phyloP scores from a whole-genome alignment of 495 filamentous ascomycete species.

The Talaromyces proteolyticus region DNA sequence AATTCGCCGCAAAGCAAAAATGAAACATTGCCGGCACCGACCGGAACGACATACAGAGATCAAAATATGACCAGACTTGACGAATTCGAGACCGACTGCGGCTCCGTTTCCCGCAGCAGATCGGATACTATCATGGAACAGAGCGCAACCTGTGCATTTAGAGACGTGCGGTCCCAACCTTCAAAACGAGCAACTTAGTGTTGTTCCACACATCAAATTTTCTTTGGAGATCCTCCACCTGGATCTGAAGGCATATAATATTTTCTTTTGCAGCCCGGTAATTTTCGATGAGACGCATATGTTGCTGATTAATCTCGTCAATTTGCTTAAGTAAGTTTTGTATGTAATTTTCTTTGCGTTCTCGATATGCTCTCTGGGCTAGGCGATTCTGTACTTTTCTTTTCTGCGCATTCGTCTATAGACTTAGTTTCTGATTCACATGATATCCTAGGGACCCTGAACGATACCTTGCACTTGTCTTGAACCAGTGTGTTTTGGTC shows the following conservation, averaged over 20 bases:
- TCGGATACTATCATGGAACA: neutral
- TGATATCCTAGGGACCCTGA: neutral
- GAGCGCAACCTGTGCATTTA: neutral
- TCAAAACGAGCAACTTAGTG: neutral
- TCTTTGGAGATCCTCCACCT: neutral
- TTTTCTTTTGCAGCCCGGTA: constrained; percentile 1
- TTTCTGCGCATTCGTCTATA: neutral
- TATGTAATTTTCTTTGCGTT: constrained; percentile 3
- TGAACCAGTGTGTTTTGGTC: neutral
- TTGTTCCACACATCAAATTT: neutral
- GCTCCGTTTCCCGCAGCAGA: neutral
- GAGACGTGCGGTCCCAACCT: neutral
- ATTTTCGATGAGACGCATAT: neutral
- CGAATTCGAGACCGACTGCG: neutral
- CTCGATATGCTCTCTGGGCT: constrained; percentile 1
- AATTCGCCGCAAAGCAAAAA: too few species aligned
- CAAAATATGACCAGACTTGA: constrained; percentile 2
- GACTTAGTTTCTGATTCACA: neutral
- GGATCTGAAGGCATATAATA: neutral
- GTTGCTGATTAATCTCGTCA: constrained; percentile 1
- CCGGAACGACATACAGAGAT: neutral
- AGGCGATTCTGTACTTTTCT: constrained; percentile 2
- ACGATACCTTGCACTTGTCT: neutral
- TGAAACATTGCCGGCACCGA: too few species aligned
- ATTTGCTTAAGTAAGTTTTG: neutral